A percentile compares a stretch with the other conserved stretches of the same genome.
Evolutionary conservation across 371 early-diverging fungal genomes (phyloP).

Genomic region (Choanephora cucurbitarum): DNA sequence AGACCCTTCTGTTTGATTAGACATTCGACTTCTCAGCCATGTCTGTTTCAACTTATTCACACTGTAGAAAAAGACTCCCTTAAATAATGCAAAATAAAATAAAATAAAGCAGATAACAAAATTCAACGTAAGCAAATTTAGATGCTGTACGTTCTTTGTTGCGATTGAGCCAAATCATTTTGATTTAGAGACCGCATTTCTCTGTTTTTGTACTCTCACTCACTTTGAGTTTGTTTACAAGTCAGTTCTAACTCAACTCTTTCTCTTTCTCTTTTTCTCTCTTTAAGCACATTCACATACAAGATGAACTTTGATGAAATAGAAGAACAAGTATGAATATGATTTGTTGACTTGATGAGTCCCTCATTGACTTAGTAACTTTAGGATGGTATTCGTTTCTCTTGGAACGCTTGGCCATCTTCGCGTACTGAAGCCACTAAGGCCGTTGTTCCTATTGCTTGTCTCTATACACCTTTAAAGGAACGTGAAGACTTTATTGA

Average conservation of each 20-base stretch:
- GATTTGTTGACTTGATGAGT: too few relatives aligned
- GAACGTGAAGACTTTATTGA: constrained; percentile 77
- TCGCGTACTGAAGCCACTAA: constrained; percentile 92
- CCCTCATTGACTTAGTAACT: not conserved
- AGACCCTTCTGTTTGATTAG: too few relatives aligned
- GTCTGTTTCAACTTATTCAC: too few relatives aligned
- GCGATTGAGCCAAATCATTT: not conserved
- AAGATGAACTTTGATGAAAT: constrained; percentile 87
- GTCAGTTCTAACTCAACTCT: not conserved
- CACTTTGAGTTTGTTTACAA: too few relatives aligned
- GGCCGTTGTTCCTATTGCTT: constrained; percentile 96
- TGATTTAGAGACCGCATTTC: not conserved
- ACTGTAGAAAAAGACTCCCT: too few relatives aligned
- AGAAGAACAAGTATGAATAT: constrained; percentile 71
- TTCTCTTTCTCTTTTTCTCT: not conserved
- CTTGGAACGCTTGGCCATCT: constrained; percentile 99
- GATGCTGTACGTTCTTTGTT: not conserved
- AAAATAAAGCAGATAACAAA: too few relatives aligned
- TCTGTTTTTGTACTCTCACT: not conserved
- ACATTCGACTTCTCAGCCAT: too few relatives aligned
- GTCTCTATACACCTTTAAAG: constrained; percentile 97
- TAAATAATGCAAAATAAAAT: too few relatives aligned
- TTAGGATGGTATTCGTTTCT: constrained; percentile 92
- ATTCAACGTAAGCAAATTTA: too few relatives aligned
- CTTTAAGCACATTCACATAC: too few relatives aligned